These are phyloP conservation scores for Boletus tomentosulus DNA, from an alignment of 768 basidiomycete species.

Conservation along the genomic window DNA sequence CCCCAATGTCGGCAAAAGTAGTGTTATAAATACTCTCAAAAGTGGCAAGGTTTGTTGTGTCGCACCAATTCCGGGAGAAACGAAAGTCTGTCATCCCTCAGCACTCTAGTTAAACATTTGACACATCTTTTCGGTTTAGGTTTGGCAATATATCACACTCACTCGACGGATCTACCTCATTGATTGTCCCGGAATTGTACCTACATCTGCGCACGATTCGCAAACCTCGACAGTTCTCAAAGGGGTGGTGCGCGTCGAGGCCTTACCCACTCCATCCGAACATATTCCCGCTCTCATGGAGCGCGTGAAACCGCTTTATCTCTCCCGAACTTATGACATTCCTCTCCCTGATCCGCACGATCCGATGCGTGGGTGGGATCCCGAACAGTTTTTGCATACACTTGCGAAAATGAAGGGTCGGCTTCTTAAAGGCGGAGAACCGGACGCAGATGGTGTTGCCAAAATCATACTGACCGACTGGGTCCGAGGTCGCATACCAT, in stretches of 20 bases:
- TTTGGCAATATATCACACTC: conserved; percentile 99
- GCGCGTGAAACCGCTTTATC: conserved; percentile 90
- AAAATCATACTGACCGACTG: conserved; percentile 96
- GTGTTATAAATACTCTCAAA: conserved; percentile 98
- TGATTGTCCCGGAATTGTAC: conserved; percentile 98
- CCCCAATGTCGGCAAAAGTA: conserved; percentile 96
- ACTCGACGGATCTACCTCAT: conserved; percentile 97
- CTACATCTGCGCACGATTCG: conserved; percentile 85
- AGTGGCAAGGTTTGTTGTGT: conserved; percentile 96
- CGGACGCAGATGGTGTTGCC: conserved; percentile 86
- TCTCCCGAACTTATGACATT: conserved; percentile 79
- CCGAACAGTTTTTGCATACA: conserved; percentile 77
- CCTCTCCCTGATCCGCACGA: conserved; percentile 57
- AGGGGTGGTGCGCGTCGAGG: conserved; percentile 95
- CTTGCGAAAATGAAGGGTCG: conserved; percentile 91
- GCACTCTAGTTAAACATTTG: not conserved
- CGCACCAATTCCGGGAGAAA: conserved; percentile 96
- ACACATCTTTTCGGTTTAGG: conserved; percentile 31
- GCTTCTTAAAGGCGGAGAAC: conserved; percentile 90
- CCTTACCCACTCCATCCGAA: conserved; percentile 86
- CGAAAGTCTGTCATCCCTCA: conserved; percentile 50
- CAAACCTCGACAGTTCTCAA: conserved; percentile 92
- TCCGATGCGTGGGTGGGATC: conserved; percentile 52
- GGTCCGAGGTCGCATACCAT: conserved; percentile 96
- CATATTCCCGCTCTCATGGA: conserved; percentile 85